Evolutionary conservation across 2,329 filamentous ascomycete genomes (phyloP).

Genomic region (Claviceps sorghi): DNA sequence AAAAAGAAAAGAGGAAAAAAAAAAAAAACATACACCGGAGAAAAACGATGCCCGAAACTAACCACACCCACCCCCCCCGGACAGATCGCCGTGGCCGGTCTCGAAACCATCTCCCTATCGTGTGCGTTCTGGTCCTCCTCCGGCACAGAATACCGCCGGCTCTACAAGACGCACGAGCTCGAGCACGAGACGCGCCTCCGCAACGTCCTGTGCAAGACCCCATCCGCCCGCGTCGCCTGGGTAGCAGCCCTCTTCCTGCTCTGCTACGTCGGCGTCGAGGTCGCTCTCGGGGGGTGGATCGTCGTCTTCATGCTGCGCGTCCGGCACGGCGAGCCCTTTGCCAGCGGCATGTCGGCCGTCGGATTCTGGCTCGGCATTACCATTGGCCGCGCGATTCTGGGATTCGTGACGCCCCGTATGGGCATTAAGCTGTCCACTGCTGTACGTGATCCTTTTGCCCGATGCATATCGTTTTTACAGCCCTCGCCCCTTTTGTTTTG

Average conservation of each 20-base stretch:
- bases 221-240: neutral
- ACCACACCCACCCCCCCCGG: neutral
- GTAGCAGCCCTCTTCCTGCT: neutral
- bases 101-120: neutral
- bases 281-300: slow-evolving; percentile 64
- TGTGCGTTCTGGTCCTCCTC: neutral
- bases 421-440: slow-evolving; percentile 26
- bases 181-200: neutral
- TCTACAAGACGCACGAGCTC: neutral
- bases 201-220: neutral
- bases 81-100: neutral
- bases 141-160: neutral
- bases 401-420: slow-evolving; percentile 53
- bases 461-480: no score
- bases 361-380: slow-evolving; percentile 74
- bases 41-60: no score
- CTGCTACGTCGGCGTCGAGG: slow-evolving; percentile 9
- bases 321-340: slow-evolving; percentile 47
- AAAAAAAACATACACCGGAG: no score
- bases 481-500: no score
- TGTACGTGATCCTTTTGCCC: neutral
- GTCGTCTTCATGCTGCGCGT: slow-evolving; percentile 66
- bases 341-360: slow-evolving; percentile 56
- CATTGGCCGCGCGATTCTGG: slow-evolving; percentile 48
- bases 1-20: no score